Base-by-base conservation (phyloP, 2,329 filamentous ascomycete species). In the Erysiphe pulchra region DNA sequence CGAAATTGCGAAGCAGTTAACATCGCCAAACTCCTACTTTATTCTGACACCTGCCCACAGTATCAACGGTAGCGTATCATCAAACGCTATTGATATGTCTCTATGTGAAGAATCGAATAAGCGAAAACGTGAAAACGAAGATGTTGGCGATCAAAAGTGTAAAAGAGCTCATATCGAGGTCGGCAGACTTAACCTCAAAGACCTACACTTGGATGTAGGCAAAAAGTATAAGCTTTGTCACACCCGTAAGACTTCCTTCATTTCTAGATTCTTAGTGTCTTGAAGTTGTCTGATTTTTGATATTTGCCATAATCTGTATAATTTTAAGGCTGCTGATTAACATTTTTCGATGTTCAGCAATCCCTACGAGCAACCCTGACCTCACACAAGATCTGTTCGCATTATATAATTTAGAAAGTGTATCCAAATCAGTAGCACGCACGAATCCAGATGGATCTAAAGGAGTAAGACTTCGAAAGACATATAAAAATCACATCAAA, bases 401-500 rank as follows among this genome's bases (percentile, higher is more conserved):
- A 48, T 63, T 67, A 55, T 78, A 73, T 59, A 63, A 64, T 54
- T 60, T 78, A 51, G 63, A 65, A 42, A 61, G 59, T 45, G 65
- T 78, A 46, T 73, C 74, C 47, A 66, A 68, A 47, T 69, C 74
- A 51, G 72, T 77, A 37, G 74, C 74, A 49, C 68, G 74, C 49
- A 70, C 70, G 45, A 71, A 75, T 55, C 71, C 73, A 13, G 75
- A 75, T 56, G 74, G 74, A 51, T 49, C 49, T 10, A 70, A 75
- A 57, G 77, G 77, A 64, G 77, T 77, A 55, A 71, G 70, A 50
- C 63, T 78, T 43, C 68, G 74, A 24, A 77, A 77, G 57, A 77
- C 73, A 14, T 78, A 77, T 63, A 78, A 78, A 59, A 73, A 73
- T 45, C 71, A 77, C 51, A 73, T 78, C 57, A 77, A 77, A 63